Evolutionary conservation across 176 grass and related monocot genomes (phyloP), one percentile per base, ranked within the genome.

Genomic region (Rhynchospora pubera): DNA sequence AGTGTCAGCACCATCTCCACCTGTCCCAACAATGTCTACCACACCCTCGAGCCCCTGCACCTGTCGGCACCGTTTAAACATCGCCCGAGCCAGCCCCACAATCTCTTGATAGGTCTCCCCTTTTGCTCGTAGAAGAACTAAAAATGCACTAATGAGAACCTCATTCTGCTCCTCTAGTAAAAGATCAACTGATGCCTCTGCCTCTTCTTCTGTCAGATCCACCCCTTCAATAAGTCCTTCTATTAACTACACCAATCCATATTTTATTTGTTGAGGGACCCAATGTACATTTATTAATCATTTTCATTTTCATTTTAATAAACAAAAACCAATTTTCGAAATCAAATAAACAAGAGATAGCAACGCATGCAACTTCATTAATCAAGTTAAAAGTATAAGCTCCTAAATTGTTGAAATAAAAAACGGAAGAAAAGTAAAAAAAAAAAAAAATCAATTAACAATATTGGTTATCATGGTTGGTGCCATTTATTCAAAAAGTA

Each of bases 101-200:
- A 99, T 96, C 97, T 99, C 93, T 44, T 99, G 90, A 76, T 85
- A 99, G 57, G 96, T 99, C 82, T 99, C 96, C 72, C 96, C 93
- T 89, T 99, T 99, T 83, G 89, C 91, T 34, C 96, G 83, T 70
- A 99, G 87, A 61, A 99, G 96, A 30, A 99, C 92, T 50, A 99
- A 87, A 84, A 99, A 99, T 74, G 96, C 91, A 57, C 92, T 87
- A 68, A 99, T 99, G 60, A 89, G 85, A 22, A 89, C 91, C 69
- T 99, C 93, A 30, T 95, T 84, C 50, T 77, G 42, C 78, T 95
- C 89, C 6, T 83, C 5, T 12, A 99, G 89, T 6, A 99, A 77
- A 79, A 95, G 89, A 28, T 81, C 87, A 21, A 99, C 87, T 72
- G 89, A 90, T 4, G 79, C 59, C 85, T 99, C 91, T 15, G 96